Conservation (phyloP, 2,329 filamentous ascomycete species). For the Alternaria rosae region DNA sequence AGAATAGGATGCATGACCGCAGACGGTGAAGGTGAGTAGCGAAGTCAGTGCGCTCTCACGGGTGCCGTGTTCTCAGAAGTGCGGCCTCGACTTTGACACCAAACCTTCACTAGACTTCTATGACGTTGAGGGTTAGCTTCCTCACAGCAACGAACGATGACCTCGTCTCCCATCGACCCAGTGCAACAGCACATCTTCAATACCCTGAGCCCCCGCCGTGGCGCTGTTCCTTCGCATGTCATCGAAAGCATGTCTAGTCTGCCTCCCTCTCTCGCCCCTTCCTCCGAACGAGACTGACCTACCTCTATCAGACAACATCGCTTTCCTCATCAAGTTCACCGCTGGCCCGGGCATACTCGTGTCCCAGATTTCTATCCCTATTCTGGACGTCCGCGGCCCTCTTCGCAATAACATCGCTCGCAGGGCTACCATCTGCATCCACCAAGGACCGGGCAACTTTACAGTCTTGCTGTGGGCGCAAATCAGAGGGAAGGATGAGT, state of each 20-base stretch:
- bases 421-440: conserved; percentile 10
- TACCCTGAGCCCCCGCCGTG: conserved; percentile 3
- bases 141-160: neutral
- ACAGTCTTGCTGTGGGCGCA: conserved; percentile 5
- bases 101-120: no score
- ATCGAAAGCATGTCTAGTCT: conserved; percentile 5
- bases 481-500: conserved; percentile 4
- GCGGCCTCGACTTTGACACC: no score
- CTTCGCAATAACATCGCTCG: conserved; percentile 5
- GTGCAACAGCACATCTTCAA: conserved; percentile 11
- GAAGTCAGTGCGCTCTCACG: no score
- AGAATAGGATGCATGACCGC: neutral
- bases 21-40: no score
- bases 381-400: conserved; percentile 7
- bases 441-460: conserved; percentile 5
- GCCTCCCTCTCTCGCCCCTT: neutral
- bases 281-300: neutral
- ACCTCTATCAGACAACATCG: conserved; percentile 4
- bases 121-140: no score
- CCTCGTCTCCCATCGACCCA: neutral
- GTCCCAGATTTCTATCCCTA: conserved; percentile 4
- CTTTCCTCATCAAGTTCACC: conserved; percentile 13
- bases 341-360: neutral
- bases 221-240: neutral
- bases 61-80: no score